Conservation (phyloP, 257 asterid genomes). For the Lycium ferocissimum region DNA sequence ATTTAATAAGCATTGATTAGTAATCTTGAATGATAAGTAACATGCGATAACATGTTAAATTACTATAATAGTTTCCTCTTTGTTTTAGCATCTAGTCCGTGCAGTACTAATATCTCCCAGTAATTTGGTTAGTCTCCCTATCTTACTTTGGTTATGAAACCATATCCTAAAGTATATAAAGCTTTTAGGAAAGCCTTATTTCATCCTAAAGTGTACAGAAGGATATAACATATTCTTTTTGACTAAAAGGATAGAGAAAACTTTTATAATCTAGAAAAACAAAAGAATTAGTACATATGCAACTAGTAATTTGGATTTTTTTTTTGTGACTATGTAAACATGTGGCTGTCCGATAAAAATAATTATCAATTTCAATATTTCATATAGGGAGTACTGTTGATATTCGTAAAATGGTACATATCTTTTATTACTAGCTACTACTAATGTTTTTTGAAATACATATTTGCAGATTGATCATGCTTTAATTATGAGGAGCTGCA, state of each 20-base stretch:
- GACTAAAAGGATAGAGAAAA: not conserved
- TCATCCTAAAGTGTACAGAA: not conserved
- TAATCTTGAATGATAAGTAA: not conserved
- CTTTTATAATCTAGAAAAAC: not conserved
- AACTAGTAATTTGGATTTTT: not conserved
- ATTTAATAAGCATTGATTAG: not conserved
- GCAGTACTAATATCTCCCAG: not conserved
- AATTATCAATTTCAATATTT: not conserved
- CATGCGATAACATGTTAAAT: too few relatives aligned
- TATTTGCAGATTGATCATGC: constrained; percentile 19
- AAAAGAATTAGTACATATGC: not conserved
- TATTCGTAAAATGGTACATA: too few relatives aligned
- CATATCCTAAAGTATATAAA: not conserved
- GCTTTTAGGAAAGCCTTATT: not conserved
- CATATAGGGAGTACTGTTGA: not conserved
- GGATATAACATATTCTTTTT: not conserved
- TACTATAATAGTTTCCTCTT: too few relatives aligned
- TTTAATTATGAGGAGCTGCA: not conserved
- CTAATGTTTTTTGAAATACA: not conserved
- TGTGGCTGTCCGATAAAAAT: not conserved
- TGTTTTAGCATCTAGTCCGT: too few relatives aligned
- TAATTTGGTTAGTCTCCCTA: not conserved
- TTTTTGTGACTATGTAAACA: not conserved
- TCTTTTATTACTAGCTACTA: not conserved
- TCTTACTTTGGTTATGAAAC: not conserved